Base-by-base conservation (phyloP, 2,329 filamentous ascomycete genomes). In the Ophiosphaerella narmari region DNA sequence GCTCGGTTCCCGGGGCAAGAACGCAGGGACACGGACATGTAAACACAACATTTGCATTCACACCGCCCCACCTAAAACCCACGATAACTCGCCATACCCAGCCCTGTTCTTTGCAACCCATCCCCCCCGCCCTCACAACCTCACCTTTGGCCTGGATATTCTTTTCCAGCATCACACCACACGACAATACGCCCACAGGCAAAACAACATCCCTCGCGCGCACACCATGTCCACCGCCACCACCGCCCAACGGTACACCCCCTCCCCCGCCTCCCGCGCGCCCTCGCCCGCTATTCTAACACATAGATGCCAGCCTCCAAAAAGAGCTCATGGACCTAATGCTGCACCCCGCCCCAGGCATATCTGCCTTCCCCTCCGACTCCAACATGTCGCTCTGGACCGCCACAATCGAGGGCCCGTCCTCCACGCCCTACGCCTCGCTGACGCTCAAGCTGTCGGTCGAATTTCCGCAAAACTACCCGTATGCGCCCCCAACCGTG, bases 251-350 rank as follows among this genome's bases (percentile, higher is more conserved):
- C 75, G 78, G 78, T 80, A 72, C 18, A 31, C 39, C 1, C 45
- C 14, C 21, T 4, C 16, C 38, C n/a, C n/a, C n/a, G n/a, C n/a
- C 16, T 18, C 16, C 16, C 16, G 16, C 16, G 16, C 18, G 18
- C 18, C 4, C 4, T 21, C 18, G 18, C 18, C 18, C 4, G 18
- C 18, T 5, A 21, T 21, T 37, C 64, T 59, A 51, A 63, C 50
- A 14, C 5, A 47, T 14, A 7, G 2, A 8, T 6, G 55, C 29
- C 69, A 97, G 94, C 67, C 82, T 99, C 49, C 94, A 99, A 77
- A 95, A 92, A 41, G 94, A 99, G 77, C 83, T 99, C 62, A 97
- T 99, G 93, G 88, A 94, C 74, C 86, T 99, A 64, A 97, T 99
- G 94, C 92, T 91, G 65, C 92, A 92, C 36, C 88, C 92, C 1